A percentile compares a stretch with the other conserved stretches of the same genome.
Conservation (phyloP, 352 stramenopile genomes). For the Plasmopara muralis region DNA sequence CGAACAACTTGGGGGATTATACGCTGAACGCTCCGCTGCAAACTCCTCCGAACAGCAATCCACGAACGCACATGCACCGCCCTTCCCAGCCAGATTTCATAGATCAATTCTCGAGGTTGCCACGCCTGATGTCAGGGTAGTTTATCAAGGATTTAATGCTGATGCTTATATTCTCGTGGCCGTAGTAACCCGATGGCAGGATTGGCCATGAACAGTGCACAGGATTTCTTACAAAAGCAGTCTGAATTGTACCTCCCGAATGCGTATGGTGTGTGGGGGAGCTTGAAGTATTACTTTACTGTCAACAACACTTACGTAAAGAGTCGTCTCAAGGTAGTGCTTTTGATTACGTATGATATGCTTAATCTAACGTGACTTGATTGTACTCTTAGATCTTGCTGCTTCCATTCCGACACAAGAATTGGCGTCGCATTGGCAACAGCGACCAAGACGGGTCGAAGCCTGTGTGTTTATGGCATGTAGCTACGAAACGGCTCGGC, state of each 20-base stretch:
- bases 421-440: constrained; percentile 74
- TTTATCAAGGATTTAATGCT: constrained; percentile 1
- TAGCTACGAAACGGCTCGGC: background rate
- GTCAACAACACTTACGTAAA: constrained; percentile 89
- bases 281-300: constrained; percentile 86
- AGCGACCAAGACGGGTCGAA: constrained; percentile 61
- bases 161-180: constrained; percentile 3
- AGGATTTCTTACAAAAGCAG: constrained; percentile 79
- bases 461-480: constrained; percentile 22
- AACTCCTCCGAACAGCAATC: constrained; percentile 20
- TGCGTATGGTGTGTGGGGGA: constrained; percentile 72
- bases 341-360: background rate
- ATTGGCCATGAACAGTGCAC: constrained; percentile 77
- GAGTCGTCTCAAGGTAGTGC: constrained; percentile 69
- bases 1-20: constrained; percentile 27
- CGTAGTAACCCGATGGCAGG: constrained; percentile 81
- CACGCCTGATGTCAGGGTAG: background rate
- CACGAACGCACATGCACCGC: constrained; percentile 17
- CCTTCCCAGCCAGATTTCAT: constrained; percentile 53
- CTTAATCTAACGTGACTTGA: background rate
- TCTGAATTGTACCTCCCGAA: constrained; percentile 74
- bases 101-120: constrained; percentile 66
- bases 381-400: constrained; percentile 51
- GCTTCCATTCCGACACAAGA: constrained; percentile 82
- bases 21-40: constrained; percentile 18